Percentiles rank a stretch among this genome's conserved stretches.
phyloP scores from a whole-genome alignment of 345 rosid species.

The Brassica cretica region DNA sequence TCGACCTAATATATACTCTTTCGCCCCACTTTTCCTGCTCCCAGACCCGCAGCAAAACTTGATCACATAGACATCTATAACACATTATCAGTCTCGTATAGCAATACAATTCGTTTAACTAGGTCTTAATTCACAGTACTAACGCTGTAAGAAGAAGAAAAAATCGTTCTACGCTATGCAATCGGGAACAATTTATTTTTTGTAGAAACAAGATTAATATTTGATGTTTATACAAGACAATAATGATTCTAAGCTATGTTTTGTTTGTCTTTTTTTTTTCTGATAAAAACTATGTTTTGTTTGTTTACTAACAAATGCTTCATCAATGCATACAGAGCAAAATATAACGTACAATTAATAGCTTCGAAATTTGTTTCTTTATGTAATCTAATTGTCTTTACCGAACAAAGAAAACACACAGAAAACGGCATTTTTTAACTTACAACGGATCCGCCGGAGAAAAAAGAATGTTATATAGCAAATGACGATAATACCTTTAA shows the following conservation, averaged over 20 bases:
- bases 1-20: constrained; percentile 33
- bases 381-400: neutral
- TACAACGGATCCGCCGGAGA: constrained; percentile 10
- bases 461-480: constrained; percentile 17
- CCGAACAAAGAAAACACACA: neutral
- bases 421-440: neutral
- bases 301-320: neutral
- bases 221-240: neutral
- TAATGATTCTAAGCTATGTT: neutral
- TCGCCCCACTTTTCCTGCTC: constrained; percentile 37
- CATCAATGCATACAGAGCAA: neutral
- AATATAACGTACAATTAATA: neutral
- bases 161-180: neutral
- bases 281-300: too few relatives aligned
- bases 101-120: neutral
- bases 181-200: neutral
- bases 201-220: neutral
- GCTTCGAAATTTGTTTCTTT: neutral
- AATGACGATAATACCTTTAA: constrained; percentile 17
- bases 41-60: constrained; percentile 37
- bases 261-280: too few relatives aligned
- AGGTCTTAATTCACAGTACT: neutral
- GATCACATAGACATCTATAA: neutral
- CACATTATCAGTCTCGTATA: neutral
- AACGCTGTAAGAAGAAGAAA: neutral